These are phyloP conservation scores for Zoysia matrella DNA, from an alignment of 202 grass and related monocot species.

Conservation along the genomic window DNA sequence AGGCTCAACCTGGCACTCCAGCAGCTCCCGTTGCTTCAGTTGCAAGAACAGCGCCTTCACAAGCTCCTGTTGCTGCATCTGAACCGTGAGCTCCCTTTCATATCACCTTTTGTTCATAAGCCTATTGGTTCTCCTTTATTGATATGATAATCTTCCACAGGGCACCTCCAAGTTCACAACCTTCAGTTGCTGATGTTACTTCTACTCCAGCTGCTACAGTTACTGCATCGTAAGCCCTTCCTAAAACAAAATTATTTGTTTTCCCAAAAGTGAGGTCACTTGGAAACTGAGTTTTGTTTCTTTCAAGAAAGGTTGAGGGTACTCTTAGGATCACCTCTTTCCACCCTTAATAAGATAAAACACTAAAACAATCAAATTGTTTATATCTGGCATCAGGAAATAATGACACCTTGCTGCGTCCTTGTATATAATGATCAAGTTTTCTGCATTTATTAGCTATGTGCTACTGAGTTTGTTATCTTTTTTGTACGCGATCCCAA, in stretches of 20 bases:
- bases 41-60: slow-evolving; percentile 49
- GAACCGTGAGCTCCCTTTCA: slow-evolving; percentile 57
- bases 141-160: slow-evolving; percentile 35
- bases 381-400: not conserved
- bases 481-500: not conserved
- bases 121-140: slow-evolving; percentile 7
- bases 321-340: not conserved
- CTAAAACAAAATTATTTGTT: slow-evolving; percentile 10
- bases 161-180: slow-evolving; percentile 50
- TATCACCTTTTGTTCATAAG: not conserved
- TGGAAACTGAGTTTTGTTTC: not conserved
- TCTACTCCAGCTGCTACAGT: slow-evolving; percentile 51
- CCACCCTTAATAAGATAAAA: no score
- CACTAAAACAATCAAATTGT: no score
- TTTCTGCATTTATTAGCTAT: not conserved
- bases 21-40: not conserved
- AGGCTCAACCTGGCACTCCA: slow-evolving; percentile 44
- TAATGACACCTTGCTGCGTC: not conserved
- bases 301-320: no score
- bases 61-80: slow-evolving; percentile 55
- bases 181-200: slow-evolving; percentile 37
- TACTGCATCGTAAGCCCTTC: slow-evolving; percentile 62
- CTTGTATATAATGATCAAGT: not conserved
- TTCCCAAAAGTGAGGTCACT: not conserved
- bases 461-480: slow-evolving; percentile 2